phyloP scores from a whole-genome alignment of 495 filamentous ascomycete genomes.

The Parmelia sp. region DNA sequence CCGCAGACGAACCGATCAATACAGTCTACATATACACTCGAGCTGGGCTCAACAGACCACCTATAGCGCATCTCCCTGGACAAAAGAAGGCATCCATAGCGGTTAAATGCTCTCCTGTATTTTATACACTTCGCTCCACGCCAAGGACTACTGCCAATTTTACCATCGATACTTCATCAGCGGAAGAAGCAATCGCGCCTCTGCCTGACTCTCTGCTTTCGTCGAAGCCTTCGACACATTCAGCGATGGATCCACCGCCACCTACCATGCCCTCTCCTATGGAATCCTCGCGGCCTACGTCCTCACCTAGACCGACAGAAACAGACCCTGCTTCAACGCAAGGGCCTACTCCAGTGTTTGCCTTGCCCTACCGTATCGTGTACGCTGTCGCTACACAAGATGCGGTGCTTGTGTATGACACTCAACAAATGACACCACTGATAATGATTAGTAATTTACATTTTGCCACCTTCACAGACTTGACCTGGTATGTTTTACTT shows the following conservation, averaged over 20 bases:
- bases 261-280: slow-evolving; percentile 35
- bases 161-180: slow-evolving; percentile 85
- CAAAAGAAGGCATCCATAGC: slow-evolving; percentile 98
- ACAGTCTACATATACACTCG: slow-evolving; percentile 98
- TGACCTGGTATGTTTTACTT: slow-evolving; percentile 68
- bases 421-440: slow-evolving; percentile 88
- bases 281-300: slow-evolving; percentile 36
- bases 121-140: slow-evolving; percentile 71
- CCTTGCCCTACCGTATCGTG: slow-evolving; percentile 84
- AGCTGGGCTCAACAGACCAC: slow-evolving; percentile 93
- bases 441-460: slow-evolving; percentile 94
- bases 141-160: slow-evolving; percentile 73
- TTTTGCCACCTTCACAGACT: slow-evolving; percentile 93
- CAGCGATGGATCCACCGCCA: slow-evolving; percentile 77
- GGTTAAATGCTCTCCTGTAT: slow-evolving; percentile 85
- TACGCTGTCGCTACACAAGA: slow-evolving; percentile 98
- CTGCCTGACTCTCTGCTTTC: slow-evolving; percentile 76
- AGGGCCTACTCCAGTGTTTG: slow-evolving; percentile 65
- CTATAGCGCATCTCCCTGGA: slow-evolving; percentile 93
- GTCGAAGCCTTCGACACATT: slow-evolving; percentile 46
- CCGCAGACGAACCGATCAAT: slow-evolving; percentile 80
- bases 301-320: slow-evolving; percentile 49
- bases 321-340: slow-evolving; percentile 46
- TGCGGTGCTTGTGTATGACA: slow-evolving; percentile 93
- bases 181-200: slow-evolving; percentile 73